Evolutionary conservation across 1,284 basidiomycete species (phyloP).

Genomic region (Quambalaria eucalypti): DNA sequence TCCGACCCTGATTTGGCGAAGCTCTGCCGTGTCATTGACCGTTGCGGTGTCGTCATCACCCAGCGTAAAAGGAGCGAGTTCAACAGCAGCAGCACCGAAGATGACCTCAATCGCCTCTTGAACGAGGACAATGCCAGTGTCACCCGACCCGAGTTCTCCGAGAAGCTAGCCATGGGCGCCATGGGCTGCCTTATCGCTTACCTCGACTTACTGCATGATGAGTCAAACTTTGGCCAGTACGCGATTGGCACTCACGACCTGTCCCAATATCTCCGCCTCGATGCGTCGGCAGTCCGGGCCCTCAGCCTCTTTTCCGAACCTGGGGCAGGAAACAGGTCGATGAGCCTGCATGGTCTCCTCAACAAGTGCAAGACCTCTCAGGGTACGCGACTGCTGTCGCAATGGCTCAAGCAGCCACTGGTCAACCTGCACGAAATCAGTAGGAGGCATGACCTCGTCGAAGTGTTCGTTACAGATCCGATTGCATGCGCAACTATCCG

Average conservation of each 20-base stretch:
- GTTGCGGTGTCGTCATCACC: slow-evolving; percentile 82
- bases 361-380: slow-evolving; percentile 96
- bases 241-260: slow-evolving; percentile 78
- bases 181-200: slow-evolving; percentile 74
- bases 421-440: slow-evolving; percentile 88
- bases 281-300: slow-evolving; percentile 85
- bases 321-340: slow-evolving; percentile 23
- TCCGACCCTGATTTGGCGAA: slow-evolving; percentile 62
- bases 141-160: slow-evolving; percentile 60
- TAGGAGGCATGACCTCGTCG: slow-evolving; percentile 59
- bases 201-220: slow-evolving; percentile 71
- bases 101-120: slow-evolving; percentile 70
- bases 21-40: slow-evolving; percentile 56
- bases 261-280: slow-evolving; percentile 87
- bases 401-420: slow-evolving; percentile 94
- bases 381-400: slow-evolving; percentile 77
- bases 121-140: slow-evolving; percentile 49
- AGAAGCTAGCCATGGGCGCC: slow-evolving; percentile 70
- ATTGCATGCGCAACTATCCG: slow-evolving; percentile 63
- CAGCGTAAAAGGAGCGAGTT: slow-evolving; percentile 68
- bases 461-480: slow-evolving; percentile 72
- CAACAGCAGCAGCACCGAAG: slow-evolving; percentile 53
- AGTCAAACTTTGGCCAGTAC: slow-evolving; percentile 73
- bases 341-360: slow-evolving; percentile 73
- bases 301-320: slow-evolving; percentile 71